Base-by-base conservation (phyloP, 345 rosid genomes). In the Draba incana region DNA sequence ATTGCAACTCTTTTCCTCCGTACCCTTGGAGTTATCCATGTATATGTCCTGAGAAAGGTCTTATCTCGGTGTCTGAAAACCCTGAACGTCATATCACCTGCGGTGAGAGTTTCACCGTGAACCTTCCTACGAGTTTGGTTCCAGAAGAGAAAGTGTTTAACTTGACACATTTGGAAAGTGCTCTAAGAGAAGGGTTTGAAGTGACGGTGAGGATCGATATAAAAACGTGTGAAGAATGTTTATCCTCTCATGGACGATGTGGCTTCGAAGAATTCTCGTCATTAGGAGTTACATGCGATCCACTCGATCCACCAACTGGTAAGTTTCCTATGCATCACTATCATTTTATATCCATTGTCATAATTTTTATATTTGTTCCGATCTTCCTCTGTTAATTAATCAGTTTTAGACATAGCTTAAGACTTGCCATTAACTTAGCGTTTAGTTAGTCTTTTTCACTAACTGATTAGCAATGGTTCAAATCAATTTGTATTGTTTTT, bases 111-210 rank as follows among this genome's bases (percentile, higher is more conserved):
- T 66, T 65, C 28, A 46, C 13, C 1, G 4, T 74, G 10, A 44
- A 45, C 4, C 65, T 80, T 55, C 67, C 64, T 20, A 3, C 0
- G 6, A 24, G 55, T 5, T 37, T 64, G 0, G 11, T 10, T 23
- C 0, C 28, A 16, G 2, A 39, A 2, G 4, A 42, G 25, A 12
- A 2, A 8, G 6, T 6, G 0, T 2, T 16, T 11, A 28, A 33
- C 44, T 0, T 23, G 1, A 8, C 11, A 1, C 5, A 1, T 5
- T 10, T 62, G 39, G 67, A 61, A 66, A 12, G 23, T 52, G 57
- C 20, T 24, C 3, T 74, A 30, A 9, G 9, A 28, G 2, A 16
- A 54, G 85, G 78, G 4, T 78, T 84, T 41, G 70, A 78, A 64
- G 77, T 80, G 46, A 51, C 31, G 35, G 46, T 78, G 76, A 66